These are phyloP conservation scores for Fusarium austroafricanum DNA, from an alignment of 2,329 filamentous ascomycete species.

Conservation along the genomic window DNA sequence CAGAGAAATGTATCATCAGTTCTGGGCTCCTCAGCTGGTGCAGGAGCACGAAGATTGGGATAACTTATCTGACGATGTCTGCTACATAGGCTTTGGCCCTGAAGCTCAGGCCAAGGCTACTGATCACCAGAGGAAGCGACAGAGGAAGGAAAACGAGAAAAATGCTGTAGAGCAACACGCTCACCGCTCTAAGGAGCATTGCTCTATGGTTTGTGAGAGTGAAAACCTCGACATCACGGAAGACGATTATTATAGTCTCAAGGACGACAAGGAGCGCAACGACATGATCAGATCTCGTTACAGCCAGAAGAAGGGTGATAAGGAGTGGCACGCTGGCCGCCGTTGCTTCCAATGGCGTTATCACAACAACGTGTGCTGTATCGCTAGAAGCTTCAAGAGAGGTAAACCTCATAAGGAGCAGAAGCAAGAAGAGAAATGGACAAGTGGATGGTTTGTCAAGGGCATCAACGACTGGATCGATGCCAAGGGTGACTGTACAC, in stretches of 20 bases:
- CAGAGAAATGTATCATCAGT: slow-evolving; percentile 61
- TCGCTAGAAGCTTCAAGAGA: slow-evolving; percentile 57
- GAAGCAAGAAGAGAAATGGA: slow-evolving; percentile 50
- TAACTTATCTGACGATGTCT: slow-evolving; percentile 62
- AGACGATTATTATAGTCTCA: slow-evolving; percentile 49
- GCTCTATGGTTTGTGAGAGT: slow-evolving; percentile 61
- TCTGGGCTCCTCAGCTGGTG: slow-evolving; percentile 59
- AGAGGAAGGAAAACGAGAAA: slow-evolving; percentile 55
- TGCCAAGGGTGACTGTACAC: slow-evolving; percentile 57
- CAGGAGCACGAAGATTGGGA: slow-evolving; percentile 62
- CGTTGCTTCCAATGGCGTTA: slow-evolving; percentile 62
- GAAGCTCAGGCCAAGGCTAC: slow-evolving; percentile 51
- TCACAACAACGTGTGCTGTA: slow-evolving; percentile 58
- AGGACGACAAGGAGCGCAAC: slow-evolving; percentile 45
- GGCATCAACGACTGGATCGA: slow-evolving; percentile 62
- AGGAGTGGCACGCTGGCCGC: slow-evolving; percentile 48
- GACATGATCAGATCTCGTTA: slow-evolving; percentile 46
- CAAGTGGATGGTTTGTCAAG: slow-evolving; percentile 60
- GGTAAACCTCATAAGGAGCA: slow-evolving; percentile 53
- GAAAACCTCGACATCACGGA: slow-evolving; percentile 52
- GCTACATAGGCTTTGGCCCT: slow-evolving; percentile 56
- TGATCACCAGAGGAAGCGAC: slow-evolving; percentile 48
- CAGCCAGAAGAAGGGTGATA: slow-evolving; percentile 38
- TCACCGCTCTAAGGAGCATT: slow-evolving; percentile 59
- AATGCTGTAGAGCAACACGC: slow-evolving; percentile 57